Conservation (phyloP, 257 asterid genomes). For the Scutellaria baicalensis region DNA sequence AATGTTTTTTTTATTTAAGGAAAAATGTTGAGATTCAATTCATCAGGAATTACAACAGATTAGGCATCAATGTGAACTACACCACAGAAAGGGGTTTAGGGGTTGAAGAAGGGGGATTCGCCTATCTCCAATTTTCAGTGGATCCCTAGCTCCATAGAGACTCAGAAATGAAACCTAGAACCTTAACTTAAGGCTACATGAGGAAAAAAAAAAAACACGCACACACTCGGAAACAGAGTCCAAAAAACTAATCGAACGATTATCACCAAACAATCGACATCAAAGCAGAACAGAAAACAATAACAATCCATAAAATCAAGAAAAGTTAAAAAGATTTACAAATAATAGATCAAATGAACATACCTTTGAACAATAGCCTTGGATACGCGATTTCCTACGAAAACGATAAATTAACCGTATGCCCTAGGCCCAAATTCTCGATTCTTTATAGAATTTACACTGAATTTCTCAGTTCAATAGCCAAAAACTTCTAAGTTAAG, state of each 20-base stretch:
- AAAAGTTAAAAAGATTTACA: too few species aligned
- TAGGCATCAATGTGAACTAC: background rate
- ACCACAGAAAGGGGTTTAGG: too few species aligned
- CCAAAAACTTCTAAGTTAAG: background rate
- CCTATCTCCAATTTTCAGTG: background rate
- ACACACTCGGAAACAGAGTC: background rate
- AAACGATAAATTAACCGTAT: background rate
- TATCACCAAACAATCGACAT: background rate
- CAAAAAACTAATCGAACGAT: background rate
- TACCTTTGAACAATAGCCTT: constrained; percentile 19
- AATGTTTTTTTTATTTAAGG: background rate
- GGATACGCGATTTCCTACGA: background rate
- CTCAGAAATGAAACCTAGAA: background rate
- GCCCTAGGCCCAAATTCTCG: background rate
- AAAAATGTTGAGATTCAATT: background rate
- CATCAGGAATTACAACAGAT: background rate
- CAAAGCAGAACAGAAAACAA: background rate
- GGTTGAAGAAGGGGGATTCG: background rate
- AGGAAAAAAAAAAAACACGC: background rate
- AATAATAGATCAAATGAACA: constrained; percentile 2
- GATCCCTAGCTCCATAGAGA: background rate
- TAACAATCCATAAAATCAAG: background rate
- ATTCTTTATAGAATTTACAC: background rate
- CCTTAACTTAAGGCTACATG: background rate
- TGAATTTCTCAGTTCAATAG: background rate